phyloP scores from a whole-genome alignment of 2,329 filamentous ascomycete species.

The Exophiala sideris region DNA sequence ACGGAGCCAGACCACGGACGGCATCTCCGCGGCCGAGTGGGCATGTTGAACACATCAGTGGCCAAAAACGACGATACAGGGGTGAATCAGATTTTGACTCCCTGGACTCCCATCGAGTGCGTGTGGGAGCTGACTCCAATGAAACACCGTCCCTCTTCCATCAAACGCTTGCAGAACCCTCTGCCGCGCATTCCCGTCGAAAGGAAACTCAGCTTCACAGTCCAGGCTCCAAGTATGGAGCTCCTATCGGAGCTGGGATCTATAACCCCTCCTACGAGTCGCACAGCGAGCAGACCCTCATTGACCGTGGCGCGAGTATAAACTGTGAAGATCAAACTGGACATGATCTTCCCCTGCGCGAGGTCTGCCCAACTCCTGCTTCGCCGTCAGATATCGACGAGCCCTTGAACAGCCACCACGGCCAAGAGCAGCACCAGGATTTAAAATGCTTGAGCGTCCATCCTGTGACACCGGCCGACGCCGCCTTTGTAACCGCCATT shows the following conservation, averaged over 20 bases:
- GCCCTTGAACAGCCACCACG: not conserved
- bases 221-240: too few relatives aligned
- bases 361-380: not conserved
- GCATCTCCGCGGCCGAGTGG: not conserved
- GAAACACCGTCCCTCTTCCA: not conserved
- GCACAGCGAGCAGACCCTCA: too few relatives aligned
- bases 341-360: not conserved
- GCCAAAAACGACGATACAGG: not conserved
- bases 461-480: not conserved
- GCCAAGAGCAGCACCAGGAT: not conserved
- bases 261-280: too few relatives aligned
- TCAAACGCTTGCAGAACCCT: too few relatives aligned
- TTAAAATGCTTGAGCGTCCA: not conserved
- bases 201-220: too few relatives aligned
- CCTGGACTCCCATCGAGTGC: not conserved
- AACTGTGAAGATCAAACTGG: not conserved
- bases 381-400: not conserved
- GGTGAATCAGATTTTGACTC: not conserved
- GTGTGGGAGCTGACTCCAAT: not conserved
- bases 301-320: too few relatives aligned
- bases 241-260: too few relatives aligned
- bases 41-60: not conserved
- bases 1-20: not conserved
- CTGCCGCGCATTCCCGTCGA: too few relatives aligned
- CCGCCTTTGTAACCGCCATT: not conserved